A percentile compares a stretch with the other conserved stretches of the same genome.
phyloP scores from a whole-genome alignment of 2,329 filamentous ascomycete species.

The Myriosclerotinia duriaeana region DNA sequence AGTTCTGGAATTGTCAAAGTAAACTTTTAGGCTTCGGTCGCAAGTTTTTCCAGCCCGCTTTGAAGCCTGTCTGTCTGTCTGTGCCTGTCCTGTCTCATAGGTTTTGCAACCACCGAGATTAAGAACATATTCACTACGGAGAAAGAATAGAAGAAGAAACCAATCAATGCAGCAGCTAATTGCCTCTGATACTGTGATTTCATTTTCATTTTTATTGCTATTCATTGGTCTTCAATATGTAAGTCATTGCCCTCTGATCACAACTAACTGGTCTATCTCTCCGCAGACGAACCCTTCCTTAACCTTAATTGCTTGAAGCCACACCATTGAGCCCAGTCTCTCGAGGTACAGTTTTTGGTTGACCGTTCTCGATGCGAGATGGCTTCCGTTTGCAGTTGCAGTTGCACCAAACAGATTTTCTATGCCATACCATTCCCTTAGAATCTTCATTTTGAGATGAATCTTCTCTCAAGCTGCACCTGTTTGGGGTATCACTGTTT shows the following conservation, averaged over 20 bases:
- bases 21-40: slow-evolving; percentile 11
- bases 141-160: too few relatives aligned
- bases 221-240: too few relatives aligned
- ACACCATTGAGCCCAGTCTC: background rate
- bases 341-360: background rate
- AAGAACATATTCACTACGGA: background rate
- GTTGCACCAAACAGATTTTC: background rate
- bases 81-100: background rate
- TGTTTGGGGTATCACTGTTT: background rate
- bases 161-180: background rate
- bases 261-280: background rate
- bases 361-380: too few relatives aligned
- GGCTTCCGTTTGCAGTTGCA: background rate
- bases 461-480: background rate
- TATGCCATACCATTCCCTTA: background rate
- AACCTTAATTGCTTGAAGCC: background rate
- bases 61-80: background rate
- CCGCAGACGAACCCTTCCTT: background rate
- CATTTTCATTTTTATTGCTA: background rate
- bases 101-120: background rate
- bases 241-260: background rate
- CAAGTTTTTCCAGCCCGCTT: slow-evolving; percentile 19
- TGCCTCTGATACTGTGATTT: too few relatives aligned
- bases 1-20: background rate
- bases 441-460: background rate